Conservation (phyloP, 257 asterid genomes). For the Salvia rosmarinus region DNA sequence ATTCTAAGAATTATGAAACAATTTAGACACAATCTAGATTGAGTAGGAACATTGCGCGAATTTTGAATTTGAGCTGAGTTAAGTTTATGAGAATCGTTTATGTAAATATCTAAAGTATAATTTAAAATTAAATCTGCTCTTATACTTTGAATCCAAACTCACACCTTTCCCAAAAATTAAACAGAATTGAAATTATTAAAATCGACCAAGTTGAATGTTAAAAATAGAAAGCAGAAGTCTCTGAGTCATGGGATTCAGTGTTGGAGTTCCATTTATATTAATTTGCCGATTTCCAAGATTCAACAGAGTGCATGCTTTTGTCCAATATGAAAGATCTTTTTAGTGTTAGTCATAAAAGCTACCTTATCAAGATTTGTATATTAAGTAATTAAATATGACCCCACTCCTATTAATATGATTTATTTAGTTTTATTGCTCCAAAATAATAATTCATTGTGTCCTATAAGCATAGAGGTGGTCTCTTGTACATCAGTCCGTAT, state of each 20-base stretch:
- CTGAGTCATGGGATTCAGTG: constrained; percentile 31
- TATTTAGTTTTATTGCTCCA: not conserved
- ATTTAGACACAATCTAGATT: too few species aligned
- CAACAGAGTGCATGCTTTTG: constrained; percentile 11
- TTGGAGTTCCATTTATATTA: constrained; percentile 7
- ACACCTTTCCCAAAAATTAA: not conserved
- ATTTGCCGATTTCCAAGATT: constrained; percentile 39
- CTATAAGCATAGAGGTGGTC: too few species aligned
- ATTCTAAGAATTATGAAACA: too few species aligned
- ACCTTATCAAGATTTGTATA: not conserved
- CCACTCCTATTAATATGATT: not conserved
- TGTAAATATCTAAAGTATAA: too few species aligned
- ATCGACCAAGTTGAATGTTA: constrained; percentile 4
- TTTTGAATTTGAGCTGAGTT: too few species aligned
- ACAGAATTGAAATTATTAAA: not conserved
- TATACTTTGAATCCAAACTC: too few species aligned
- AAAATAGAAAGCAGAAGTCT: constrained; percentile 17
- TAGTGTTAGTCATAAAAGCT: not conserved
- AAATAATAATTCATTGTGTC: not conserved
- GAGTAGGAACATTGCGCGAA: too few species aligned
- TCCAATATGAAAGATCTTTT: not conserved
- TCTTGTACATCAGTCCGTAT: too few species aligned
- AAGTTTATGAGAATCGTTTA: too few species aligned
- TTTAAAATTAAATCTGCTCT: too few species aligned
- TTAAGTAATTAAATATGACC: not conserved